Percentiles rank a stretch among this genome's conserved stretches.
These are phyloP conservation scores for Backusella tuberculispora DNA, from an alignment of 192 early-diverging fungal species.

Conservation along the genomic window DNA sequence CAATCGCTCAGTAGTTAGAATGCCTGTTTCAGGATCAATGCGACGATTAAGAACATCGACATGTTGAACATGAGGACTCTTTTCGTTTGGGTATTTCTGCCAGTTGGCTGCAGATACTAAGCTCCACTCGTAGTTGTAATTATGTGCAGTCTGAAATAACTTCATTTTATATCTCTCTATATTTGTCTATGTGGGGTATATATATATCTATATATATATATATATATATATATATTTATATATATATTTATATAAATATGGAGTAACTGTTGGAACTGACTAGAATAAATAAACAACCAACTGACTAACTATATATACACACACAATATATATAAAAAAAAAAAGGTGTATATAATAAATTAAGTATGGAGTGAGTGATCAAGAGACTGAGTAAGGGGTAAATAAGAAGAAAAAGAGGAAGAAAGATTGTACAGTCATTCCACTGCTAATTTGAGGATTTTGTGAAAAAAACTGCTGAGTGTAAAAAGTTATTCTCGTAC, in stretches of 20 bases:
- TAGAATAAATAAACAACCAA: neutral
- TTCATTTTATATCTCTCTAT: constrained; percentile 62
- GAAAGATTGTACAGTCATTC: neutral
- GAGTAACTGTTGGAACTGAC: neutral
- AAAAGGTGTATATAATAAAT: neutral
- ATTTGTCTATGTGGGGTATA: neutral
- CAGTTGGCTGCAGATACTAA: constrained; percentile 87
- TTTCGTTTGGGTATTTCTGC: constrained; percentile 97
- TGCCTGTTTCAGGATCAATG: constrained; percentile 81
- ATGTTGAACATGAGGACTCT: constrained; percentile 87
- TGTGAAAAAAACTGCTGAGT: no score
- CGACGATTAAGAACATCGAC: constrained; percentile 87
- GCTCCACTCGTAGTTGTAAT: constrained; percentile 82
- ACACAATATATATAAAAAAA: neutral
- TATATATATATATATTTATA: neutral
- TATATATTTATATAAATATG: neutral
- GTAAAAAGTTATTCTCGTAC: no score
- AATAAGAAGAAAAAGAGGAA: neutral
- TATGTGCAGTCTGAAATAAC: constrained; percentile 81
- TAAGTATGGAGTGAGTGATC: neutral
- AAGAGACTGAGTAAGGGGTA: neutral
- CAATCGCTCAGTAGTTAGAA: constrained; percentile 90
- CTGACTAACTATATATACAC: constrained; percentile 1
- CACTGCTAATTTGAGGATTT: no score
- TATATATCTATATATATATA: neutral